Evolutionary conservation across 371 early-diverging fungal genomes (phyloP), one percentile per base, ranked within the genome.

Genomic region (Thermomucor indicae-seudaticae): DNA sequence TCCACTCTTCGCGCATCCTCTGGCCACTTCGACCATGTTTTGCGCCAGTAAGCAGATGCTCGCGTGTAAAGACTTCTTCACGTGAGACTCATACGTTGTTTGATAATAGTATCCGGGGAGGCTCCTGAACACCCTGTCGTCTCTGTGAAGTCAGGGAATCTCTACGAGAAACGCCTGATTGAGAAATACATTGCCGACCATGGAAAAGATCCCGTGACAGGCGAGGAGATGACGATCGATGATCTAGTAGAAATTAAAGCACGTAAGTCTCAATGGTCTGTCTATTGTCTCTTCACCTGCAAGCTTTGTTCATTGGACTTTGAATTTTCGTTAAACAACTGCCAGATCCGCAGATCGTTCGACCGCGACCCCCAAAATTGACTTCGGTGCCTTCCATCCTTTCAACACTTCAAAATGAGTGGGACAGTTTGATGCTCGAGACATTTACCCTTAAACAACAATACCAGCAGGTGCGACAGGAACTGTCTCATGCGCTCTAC

Each of bases 391-490:
- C 97, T 11, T 86, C 94, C 22, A 73, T 96, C 29, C 77, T 97
- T n/a, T 74, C 87, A 16, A 71, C 86, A 2, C 83, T 96, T 44
- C 97, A 97, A 60, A 89, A 90, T 65, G 96, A 96, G 62, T 96
- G 93, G 93, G 97, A 96, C 60, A 78, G 91, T 32, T 71, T 92
- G 7, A 92, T 96, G 83, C 79, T 97, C 30, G 97, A 96, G 69
- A 88, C 92, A 2, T 91, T 87, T 56, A 84, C 87, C 29, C 78
- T 97, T 56, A 92, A 90, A 67, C 89, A 91, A 64, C 92, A 95
- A 68, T 89, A 95, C 65, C 86, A 90, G 62, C 86, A 90, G 58
- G 85, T 89, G 17, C 83, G 93, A 39, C 93, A 93, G 67, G 96
- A 96, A 58, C 77, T 96, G 30, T 84, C 91, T 32, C 90, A 89